phyloP scores from a whole-genome alignment of 192 early-diverging fungal species.

The Coemansia sp. region DNA sequence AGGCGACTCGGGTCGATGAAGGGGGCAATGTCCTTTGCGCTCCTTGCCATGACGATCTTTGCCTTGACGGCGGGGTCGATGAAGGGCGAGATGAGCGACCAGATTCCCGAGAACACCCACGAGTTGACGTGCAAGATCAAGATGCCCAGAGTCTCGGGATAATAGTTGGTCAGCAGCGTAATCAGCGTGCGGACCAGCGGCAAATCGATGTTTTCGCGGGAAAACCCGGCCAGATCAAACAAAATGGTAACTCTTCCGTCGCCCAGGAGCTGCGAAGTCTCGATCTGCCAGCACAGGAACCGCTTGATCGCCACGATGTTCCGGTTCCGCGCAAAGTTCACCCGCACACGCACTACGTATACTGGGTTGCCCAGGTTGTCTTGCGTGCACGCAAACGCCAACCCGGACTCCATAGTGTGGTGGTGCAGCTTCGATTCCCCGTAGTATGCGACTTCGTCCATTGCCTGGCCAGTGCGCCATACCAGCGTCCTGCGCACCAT shows the following conservation, averaged over 20 bases:
- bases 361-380: constrained; percentile 59
- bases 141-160: constrained; percentile 82
- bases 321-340: constrained; percentile 56
- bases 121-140: constrained; percentile 78
- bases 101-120: constrained; percentile 78
- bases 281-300: constrained; percentile 64
- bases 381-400: constrained; percentile 55
- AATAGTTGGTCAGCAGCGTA: constrained; percentile 78
- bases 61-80: constrained; percentile 85
- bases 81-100: constrained; percentile 79
- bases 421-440: constrained; percentile 60
- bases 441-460: constrained; percentile 54
- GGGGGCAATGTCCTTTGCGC: constrained; percentile 58
- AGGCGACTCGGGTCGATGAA: constrained; percentile 63
- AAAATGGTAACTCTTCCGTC: constrained; percentile 66
- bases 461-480: constrained; percentile 68
- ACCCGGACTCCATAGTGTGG: constrained; percentile 53
- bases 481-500: constrained; percentile 68
- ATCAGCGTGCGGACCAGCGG: constrained; percentile 74
- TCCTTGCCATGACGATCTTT: constrained; percentile 77
- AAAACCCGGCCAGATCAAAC: constrained; percentile 76
- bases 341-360: constrained; percentile 52
- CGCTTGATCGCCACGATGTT: constrained; percentile 59
- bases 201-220: constrained; percentile 72
- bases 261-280: constrained; percentile 59